A percentile compares a stretch with the other conserved stretches of the same genome.
These are phyloP conservation scores for Bryoglossum gracile DNA, from an alignment of 495 filamentous ascomycete species.

Conservation along the genomic window DNA sequence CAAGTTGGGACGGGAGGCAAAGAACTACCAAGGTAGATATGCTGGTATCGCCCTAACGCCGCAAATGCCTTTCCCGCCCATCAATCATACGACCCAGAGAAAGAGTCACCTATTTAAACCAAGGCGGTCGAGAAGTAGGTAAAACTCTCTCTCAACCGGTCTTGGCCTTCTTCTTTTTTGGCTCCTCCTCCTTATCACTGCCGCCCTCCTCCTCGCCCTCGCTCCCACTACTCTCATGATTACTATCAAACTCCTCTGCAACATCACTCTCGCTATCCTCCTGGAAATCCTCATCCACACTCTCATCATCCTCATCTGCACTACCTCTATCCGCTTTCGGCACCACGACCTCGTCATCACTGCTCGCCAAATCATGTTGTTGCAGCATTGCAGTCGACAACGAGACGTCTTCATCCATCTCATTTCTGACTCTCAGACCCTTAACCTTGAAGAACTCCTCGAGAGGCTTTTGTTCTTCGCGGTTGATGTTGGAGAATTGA, in stretches of 20 bases:
- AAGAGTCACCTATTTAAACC: no score
- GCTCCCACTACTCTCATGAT: slow-evolving; percentile 75
- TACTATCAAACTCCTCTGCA: slow-evolving; percentile 91
- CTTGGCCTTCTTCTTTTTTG: slow-evolving; percentile 69
- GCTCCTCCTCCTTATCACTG: slow-evolving; percentile 45
- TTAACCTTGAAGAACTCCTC: slow-evolving; percentile 95
- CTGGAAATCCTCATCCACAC: slow-evolving; percentile 91
- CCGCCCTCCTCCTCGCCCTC: slow-evolving; percentile 50
- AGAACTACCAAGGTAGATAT: no score
- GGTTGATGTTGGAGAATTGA: slow-evolving; percentile 98
- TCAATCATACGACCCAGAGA: no score
- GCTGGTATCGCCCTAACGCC: no score
- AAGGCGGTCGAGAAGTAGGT: no score
- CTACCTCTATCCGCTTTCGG: slow-evolving; percentile 72
- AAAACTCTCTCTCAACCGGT: no score
- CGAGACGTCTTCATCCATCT: slow-evolving; percentile 59
- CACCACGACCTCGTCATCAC: slow-evolving; percentile 73
- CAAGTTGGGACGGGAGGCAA: no score
- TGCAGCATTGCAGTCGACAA: slow-evolving; percentile 75
- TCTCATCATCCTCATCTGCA: slow-evolving; percentile 93
- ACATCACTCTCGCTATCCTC: slow-evolving; percentile 88
- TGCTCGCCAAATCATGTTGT: slow-evolving; percentile 59
- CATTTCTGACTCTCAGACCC: slow-evolving; percentile 91
- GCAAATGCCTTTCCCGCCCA: no score
- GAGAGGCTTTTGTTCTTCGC: slow-evolving; percentile 91